A percentile compares a stretch with the other conserved stretches of the same genome.
These are phyloP conservation scores for Macrophomina pseudophaseolina DNA, from an alignment of 2,329 filamentous ascomycete species.

Conservation along the genomic window DNA sequence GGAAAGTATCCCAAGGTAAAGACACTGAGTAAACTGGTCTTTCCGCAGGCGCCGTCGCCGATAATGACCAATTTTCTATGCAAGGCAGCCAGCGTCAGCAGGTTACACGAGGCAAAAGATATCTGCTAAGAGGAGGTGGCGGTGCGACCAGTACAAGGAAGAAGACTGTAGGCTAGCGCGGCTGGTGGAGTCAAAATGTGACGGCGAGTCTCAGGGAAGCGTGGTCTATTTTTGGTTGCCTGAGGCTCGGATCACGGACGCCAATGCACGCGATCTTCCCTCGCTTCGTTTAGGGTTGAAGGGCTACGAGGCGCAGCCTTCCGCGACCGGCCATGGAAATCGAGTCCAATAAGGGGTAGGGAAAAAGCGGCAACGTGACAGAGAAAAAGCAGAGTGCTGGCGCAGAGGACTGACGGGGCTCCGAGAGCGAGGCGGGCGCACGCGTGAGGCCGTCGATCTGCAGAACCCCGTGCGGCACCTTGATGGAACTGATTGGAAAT, in stretches of 20 bases:
- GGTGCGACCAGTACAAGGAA: conserved; percentile 10
- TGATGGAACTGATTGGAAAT: conserved; percentile 21
- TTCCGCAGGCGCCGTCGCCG: conserved; percentile 95
- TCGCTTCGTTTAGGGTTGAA: conserved; percentile 30
- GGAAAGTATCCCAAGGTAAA: conserved; percentile 98
- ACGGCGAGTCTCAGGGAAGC: conserved; percentile 24
- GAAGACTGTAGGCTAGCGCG: conserved; percentile 7
- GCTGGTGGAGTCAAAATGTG: conserved; percentile 15
- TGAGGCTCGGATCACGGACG: conserved; percentile 41
- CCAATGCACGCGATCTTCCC: conserved; percentile 46
- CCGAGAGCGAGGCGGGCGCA: conserved; percentile 20
- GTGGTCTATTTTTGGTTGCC: conserved; percentile 27
- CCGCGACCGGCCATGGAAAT: conserved; percentile 13
- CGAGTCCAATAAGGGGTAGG: conserved; percentile 16
- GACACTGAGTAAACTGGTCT: conserved; percentile 95
- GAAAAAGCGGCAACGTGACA: conserved; percentile 13
- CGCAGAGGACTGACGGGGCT: conserved; percentile 6
- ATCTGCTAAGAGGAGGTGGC: conserved; percentile 3
- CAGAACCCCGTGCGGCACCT: conserved; percentile 21
- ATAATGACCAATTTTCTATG: conserved; percentile 94
- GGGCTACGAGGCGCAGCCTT: conserved; percentile 26
- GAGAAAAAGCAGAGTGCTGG: not conserved
- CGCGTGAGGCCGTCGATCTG: conserved; percentile 11
- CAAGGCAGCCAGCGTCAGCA: conserved; percentile 27
- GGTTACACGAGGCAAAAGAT: conserved; percentile 17